Evolutionary conservation across 805 yeast species (phyloP), one percentile per base, ranked within the genome.

Genomic region (Metschnikowia cubensis): DNA sequence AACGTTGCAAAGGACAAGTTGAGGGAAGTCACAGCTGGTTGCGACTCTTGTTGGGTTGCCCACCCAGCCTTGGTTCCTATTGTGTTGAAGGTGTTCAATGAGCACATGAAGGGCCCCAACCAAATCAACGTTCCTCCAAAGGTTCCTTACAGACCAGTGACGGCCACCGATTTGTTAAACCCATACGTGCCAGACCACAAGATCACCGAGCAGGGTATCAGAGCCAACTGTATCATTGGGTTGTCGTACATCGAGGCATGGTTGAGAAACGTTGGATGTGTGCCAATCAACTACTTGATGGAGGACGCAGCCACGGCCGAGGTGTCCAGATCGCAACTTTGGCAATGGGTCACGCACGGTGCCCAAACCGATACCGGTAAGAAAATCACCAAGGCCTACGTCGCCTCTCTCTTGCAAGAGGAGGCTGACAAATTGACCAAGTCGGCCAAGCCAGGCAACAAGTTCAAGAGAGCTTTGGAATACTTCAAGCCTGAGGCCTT

Each of bases 241-340:
- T 72, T 87, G 58, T 81, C 84, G 55, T 87, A 87, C 67, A 86
- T 86, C 77, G 94, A 87, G 71, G 88, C 91, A 31, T 87, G 95
- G 95, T 77, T 86, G 60, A 78, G 90, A 66, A 89, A 89, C 52
- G 71, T 83, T 48, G 95, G 95, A 14, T 87, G 94, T 76, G 91
- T 85, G 53, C 92, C 95, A 57, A 87, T 87, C 67, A 86, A 87
- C 73, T 81, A 82, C 66, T 75, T 87, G 68, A 87, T 87, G 95
- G 95, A 87, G 70, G 95, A 87, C 68, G 95, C 95, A 29, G 94
- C 94, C 33, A 87, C 95, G 45, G 92, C 94, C 37, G 95, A 87
- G 69, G 95, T 87, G 36, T 84, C 91, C 35, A 80, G 94, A 72
- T 79, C 89, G 53, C 92, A 86, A 70, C 74, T 87, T 58, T 84